A percentile compares a stretch with the other conserved stretches of the same genome.
phyloP scores from a whole-genome alignment of 2,329 filamentous ascomycete genomes.

The Neoascochyta sp. region DNA sequence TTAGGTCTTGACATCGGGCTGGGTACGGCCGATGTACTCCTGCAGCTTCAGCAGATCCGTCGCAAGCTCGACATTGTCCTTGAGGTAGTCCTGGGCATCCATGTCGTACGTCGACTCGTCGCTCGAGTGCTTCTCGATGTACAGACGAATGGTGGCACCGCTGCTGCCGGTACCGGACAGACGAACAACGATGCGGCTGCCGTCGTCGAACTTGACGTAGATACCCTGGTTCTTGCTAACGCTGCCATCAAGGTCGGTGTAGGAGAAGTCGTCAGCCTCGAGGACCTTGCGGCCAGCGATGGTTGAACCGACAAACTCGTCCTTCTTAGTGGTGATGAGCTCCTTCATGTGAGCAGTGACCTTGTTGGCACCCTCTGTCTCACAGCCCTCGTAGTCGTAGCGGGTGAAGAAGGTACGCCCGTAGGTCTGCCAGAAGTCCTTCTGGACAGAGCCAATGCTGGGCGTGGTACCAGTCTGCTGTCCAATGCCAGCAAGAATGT shows the following conservation, averaged over 20 bases:
- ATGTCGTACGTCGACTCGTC: conserved; percentile 73
- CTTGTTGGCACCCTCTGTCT: conserved; percentile 86
- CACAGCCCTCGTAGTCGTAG: conserved; percentile 96
- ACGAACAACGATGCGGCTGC: conserved; percentile 90
- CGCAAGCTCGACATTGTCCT: conserved; percentile 82
- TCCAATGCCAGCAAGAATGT: conserved; percentile 94
- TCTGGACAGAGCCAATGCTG: conserved; percentile 93
- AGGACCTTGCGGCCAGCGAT: conserved; percentile 78
- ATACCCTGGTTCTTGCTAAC: conserved; percentile 95
- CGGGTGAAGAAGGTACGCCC: conserved; percentile 98
- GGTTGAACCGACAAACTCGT: conserved; percentile 77
- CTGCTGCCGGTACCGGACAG: conserved; percentile 93
- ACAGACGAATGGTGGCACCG: conserved; percentile 92
- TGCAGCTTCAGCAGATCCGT: conserved; percentile 86
- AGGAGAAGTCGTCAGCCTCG: conserved; percentile 93
- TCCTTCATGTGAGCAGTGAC: conserved; percentile 77
- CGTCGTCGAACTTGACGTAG: conserved; percentile 89
- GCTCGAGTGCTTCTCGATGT: conserved; percentile 91
- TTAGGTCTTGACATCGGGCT: conserved; percentile 96
- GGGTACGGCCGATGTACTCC: conserved; percentile 85
- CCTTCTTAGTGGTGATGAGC: conserved; percentile 65
- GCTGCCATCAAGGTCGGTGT: conserved; percentile 97
- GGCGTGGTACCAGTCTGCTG: conserved; percentile 76
- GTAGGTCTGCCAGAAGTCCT: conserved; percentile 94
- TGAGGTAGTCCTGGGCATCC: conserved; percentile 90